Percentiles rank a stretch among this genome's conserved stretches.
phyloP scores from a whole-genome alignment of 139 green algal species.

The Micractinium sp. region DNA sequence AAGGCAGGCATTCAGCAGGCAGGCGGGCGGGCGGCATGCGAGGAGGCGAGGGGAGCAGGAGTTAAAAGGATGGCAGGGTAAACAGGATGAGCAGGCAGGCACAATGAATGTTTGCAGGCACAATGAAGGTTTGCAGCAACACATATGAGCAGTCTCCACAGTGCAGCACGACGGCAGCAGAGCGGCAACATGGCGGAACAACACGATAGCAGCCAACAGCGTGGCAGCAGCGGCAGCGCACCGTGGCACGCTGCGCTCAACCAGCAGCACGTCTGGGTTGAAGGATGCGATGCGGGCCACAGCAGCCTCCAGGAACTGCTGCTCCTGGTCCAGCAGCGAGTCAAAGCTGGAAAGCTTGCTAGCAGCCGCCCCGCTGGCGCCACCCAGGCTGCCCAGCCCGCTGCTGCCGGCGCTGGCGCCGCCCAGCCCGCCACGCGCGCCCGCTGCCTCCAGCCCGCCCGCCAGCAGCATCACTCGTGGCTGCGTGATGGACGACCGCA shows the following conservation, averaged over 20 bases:
- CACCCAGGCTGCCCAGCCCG: background rate
- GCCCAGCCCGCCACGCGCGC: background rate
- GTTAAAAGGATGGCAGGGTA: too few relatives aligned
- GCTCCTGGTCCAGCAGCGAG: slow-evolving; percentile 61
- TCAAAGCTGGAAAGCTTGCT: slow-evolving; percentile 75
- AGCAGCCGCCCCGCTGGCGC: background rate
- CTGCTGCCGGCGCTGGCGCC: background rate
- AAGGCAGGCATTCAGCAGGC: background rate
- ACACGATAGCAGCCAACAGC: background rate
- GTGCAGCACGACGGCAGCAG: background rate
- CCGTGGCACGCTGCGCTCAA: slow-evolving; percentile 72
- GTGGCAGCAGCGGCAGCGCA: background rate
- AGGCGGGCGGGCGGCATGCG: background rate
- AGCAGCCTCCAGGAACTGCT: slow-evolving; percentile 55
- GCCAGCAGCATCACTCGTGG: slow-evolving; percentile 67
- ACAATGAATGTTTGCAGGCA: background rate
- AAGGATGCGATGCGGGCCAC: slow-evolving; percentile 63
- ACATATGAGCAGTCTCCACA: background rate
- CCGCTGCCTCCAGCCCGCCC: slow-evolving; percentile 58
- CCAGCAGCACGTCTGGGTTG: slow-evolving; percentile 78
- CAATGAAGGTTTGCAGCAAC: background rate
- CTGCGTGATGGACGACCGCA: slow-evolving; percentile 73
- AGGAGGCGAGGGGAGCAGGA: too few relatives aligned
- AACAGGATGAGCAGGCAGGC: too few relatives aligned
- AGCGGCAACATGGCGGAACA: background rate